Base-by-base conservation (phyloP, 768 basidiomycete genomes). In the Lentinula edodes region DNA sequence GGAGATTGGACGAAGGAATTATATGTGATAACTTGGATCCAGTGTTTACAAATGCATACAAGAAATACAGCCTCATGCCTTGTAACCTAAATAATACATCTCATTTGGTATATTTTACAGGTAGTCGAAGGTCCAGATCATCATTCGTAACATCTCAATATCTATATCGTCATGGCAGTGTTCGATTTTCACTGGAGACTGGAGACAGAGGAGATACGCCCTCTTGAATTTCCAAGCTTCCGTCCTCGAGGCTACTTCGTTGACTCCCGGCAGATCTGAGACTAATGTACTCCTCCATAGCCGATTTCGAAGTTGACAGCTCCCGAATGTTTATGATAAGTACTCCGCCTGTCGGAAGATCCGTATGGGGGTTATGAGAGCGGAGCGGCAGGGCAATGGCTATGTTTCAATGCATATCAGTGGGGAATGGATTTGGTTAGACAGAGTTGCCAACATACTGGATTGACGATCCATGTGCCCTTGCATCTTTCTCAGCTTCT, bases 331-430 rank as follows among this genome's bases (percentile, higher is more conserved):
- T 59, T 3, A 59, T 39, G 38, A 59, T 36, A 2, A 59, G n/a
- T 15, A 50, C 46, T 5, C 43, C 35, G 8, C 50, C 58, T 6
- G 28, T 15, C 34, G 46, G 46, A 2, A 51, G 15, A 4, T 51
- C 34, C 32, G 13, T 59, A 13, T 56, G 38, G 23, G 46, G 50
- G 10, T n/a, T 59, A 6, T 56, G 38, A 20, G 58, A 59, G 10
- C 42, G 58, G 9, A 59, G 58, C 3, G 58, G 58, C 10, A 59
- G 46, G n/a, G 43, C 58, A 15, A 59, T 59, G 18, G 58, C 58
- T 59, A 15, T n/a, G 36, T 13, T 10, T 28, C 16, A 35, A 18
- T 8, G 5, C 15, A 35, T 3, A 6, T 8, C 34, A n/a, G 12
- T 6, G 34, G 16, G 0, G 2, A 7, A 15, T 34, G 13, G n/a